Percentiles rank a stretch among this genome's conserved stretches.
phyloP scores from a whole-genome alignment of 768 basidiomycete genomes.

The Coprinellus micaceus region DNA sequence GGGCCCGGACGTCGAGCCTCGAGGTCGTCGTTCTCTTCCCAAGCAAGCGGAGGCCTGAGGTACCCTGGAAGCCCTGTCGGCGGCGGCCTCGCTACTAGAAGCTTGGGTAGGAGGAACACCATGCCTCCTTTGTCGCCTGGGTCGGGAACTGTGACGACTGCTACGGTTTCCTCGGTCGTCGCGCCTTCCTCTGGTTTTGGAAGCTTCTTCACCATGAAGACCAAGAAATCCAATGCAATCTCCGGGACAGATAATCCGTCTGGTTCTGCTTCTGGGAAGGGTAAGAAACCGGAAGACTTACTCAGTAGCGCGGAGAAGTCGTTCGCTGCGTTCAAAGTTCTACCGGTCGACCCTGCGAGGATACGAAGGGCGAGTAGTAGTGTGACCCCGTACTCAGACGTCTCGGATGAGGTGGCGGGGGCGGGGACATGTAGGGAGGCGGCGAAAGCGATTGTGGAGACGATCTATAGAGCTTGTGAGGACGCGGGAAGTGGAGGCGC shows the following conservation, averaged over 20 bases:
- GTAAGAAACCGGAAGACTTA: not conserved
- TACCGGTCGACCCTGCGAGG: constrained; percentile 67
- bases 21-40: constrained; percentile 15
- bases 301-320: constrained; percentile 32
- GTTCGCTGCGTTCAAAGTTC: constrained; percentile 75
- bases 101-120: constrained; percentile 19
- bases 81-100: not conserved
- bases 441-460: constrained; percentile 69
- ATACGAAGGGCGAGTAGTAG: constrained; percentile 45
- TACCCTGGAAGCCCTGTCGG: too few species aligned
- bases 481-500: constrained; percentile 50
- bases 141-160: not conserved
- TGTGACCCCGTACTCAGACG: constrained; percentile 44
- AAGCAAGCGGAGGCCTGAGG: too few species aligned
- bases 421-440: constrained; percentile 74
- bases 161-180: not conserved
- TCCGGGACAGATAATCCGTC: too few species aligned
- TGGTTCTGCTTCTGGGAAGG: too few species aligned
- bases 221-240: not conserved
- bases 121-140: constrained; percentile 11
- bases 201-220: not conserved
- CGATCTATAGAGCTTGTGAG: constrained; percentile 63
- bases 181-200: not conserved
- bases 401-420: constrained; percentile 56
- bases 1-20: constrained; percentile 8